phyloP scores from a whole-genome alignment of 768 basidiomycete genomes.

The Tulasnella sp. region DNA sequence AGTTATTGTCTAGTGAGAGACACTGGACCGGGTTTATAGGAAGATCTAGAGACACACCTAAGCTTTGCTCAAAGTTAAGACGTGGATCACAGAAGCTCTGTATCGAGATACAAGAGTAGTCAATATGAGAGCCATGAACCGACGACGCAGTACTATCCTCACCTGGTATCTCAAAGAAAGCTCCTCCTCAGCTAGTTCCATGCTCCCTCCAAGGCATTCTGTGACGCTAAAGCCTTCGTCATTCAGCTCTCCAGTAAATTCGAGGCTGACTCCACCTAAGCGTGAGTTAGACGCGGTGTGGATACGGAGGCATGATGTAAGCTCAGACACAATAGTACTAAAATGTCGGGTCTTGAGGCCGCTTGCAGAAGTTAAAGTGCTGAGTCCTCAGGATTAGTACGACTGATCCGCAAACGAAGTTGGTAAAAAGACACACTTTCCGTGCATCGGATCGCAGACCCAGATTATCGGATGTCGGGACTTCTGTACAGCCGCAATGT shows the following conservation, averaged over 20 bases:
- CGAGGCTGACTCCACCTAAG: conserved; percentile 74
- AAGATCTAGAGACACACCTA: conserved; percentile 45
- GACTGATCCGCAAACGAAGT: not conserved
- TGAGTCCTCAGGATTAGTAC: conserved; percentile 28
- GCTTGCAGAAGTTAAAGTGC: conserved; percentile 68
- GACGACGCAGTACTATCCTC: conserved; percentile 16
- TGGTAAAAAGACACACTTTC: conserved; percentile 59
- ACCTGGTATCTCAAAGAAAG: conserved; percentile 86
- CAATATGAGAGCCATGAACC: not conserved
- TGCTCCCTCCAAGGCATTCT: conserved; percentile 92
- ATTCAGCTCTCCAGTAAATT: conserved; percentile 85
- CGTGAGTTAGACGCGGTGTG: conserved; percentile 65
- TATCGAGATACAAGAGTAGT: not conserved
- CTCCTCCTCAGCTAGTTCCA: conserved; percentile 84
- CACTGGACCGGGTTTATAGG: no score
- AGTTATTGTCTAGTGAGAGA: no score
- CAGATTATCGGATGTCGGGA: conserved; percentile 84
- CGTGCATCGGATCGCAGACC: conserved; percentile 98
- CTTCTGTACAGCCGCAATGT: conserved; percentile 69
- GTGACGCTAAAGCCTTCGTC: conserved; percentile 92
- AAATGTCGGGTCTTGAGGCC: conserved; percentile 90
- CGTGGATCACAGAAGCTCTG: conserved; percentile 88
- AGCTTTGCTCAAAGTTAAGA: conserved; percentile 85
- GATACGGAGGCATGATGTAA: conserved; percentile 70
- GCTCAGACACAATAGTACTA: conserved; percentile 77